Evolutionary conservation across 345 rosid species (phyloP), one percentile per base, ranked within the genome.

Genomic region (Trapa bicornis): DNA sequence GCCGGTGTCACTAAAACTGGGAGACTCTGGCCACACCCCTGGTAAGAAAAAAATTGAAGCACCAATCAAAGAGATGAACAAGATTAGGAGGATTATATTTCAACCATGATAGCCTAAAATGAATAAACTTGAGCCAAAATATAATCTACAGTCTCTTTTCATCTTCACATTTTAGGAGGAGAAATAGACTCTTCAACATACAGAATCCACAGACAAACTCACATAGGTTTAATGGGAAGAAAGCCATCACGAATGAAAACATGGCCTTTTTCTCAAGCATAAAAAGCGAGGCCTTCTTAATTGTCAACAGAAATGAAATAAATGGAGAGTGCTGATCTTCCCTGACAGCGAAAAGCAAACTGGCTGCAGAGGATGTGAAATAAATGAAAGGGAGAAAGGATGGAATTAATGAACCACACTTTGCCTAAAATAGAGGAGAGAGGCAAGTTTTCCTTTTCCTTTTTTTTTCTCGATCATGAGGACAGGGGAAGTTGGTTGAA

Each of bases 1-100:
- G 45, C 68, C 73, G 13, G 65, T 68, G 16, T 79, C 84, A 6
- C 64, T 72, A 64, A 83, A 83, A 72, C 87, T 80, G 1, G 83
- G 80, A 16, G 87, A 76, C 75, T 83, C 87, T 3, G 87, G 87
- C 87, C 87, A 83, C 61, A 83, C 74, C 61, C 87, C 87, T 80
- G 80, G 56, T 67, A 22, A 11, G n/a, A 11, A 29, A 52, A 45
- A 29, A 39, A 62, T n/a, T 54, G 4, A n/a, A 54, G 22, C 60
- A 54, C 22, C 60, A 54, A 54, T 22, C 60, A 5, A 58, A 33
- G 14, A 33, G 38, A 3, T 9, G 38, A 8, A 3, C 2, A 29
- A 33, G 15, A 29, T 22, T 22, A 22, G 29, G 29, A 22, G 29
- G 29, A 22, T 22, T 22, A 22, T 22, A 22, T 22, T 50, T 11